Base-by-base conservation (phyloP, 306 rosid species). In the Notholithocarpus densiflorus region DNA sequence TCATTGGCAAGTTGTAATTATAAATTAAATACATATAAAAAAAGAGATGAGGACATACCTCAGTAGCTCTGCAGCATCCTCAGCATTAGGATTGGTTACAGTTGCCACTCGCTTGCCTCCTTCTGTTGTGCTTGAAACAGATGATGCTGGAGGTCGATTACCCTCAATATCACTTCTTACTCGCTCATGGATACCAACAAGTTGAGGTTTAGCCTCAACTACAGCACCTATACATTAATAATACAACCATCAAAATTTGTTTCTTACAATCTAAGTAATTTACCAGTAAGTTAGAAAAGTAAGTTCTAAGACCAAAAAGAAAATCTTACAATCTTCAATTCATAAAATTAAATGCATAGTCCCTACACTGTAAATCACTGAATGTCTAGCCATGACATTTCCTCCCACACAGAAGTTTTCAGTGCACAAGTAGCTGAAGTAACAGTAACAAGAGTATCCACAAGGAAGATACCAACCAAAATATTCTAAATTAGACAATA, bases 121-220 rank as follows among this genome's bases (percentile, higher is more conserved):
- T 82, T 77, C 88, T 45, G 86, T 66, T 62, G 87, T 45, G 77
- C 72, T 86, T 11, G 79, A 43, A 64, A 79, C 74, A 60, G 88
- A 83, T 80, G 92, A n/a, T 43, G 75, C 65, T 55, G 90, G 91
- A 74, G 90, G 88, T 84, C 89, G 90, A 56, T 87, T 83, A 81
- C 89, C 92, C 72, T 81, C 87, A 57, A 88, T 75, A 51, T 94
- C 98, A 83, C 92, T 95, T 87, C 98, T 92, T 76, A 95, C 98
- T 56, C 98, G 95, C 56, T 95, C 98, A 75, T 92, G 98, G 82
- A 95, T 95, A 82, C 98, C 98, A 79, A 87, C 93, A 71, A 95
- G 86, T 24, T 92, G 97, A 75, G 98, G 77, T 89, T 95, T 95
- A 34, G 96, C 85, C 86, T 91, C 95, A 81, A 95, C 70, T 59